phyloP scores from a whole-genome alignment of 1,284 basidiomycete species.

The Microbotryomycetes sp. region DNA sequence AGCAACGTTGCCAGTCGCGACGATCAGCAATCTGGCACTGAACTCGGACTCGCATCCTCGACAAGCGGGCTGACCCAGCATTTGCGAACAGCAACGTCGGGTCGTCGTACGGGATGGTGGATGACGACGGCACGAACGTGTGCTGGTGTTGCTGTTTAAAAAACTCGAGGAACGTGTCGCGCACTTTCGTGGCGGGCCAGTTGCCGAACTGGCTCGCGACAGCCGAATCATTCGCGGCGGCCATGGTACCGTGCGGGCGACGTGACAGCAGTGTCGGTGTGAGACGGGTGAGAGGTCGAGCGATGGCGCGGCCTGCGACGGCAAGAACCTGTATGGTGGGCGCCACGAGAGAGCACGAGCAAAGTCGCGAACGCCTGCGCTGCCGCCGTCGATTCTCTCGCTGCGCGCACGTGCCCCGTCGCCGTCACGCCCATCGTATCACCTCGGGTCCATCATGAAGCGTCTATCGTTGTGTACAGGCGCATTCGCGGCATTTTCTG shows the following conservation, averaged over 20 bases:
- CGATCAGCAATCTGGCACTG: background rate
- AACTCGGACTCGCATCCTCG: background rate
- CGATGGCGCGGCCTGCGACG: background rate
- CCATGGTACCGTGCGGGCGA: slow-evolving; percentile 1
- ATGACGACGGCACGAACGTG: slow-evolving; percentile 85
- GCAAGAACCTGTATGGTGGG: background rate
- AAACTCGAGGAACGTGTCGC: slow-evolving; percentile 68
- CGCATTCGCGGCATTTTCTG: too few relatives aligned
- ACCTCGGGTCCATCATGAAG: too few relatives aligned
- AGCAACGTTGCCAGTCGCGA: background rate
- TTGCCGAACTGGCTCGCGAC: slow-evolving; percentile 43
- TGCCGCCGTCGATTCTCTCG: background rate
- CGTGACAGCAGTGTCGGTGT: background rate
- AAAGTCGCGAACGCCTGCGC: background rate
- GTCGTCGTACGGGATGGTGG: slow-evolving; percentile 86
- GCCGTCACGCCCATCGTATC: background rate
- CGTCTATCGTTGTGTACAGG: too few relatives aligned
- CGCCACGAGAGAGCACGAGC: background rate
- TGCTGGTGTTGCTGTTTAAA: slow-evolving; percentile 68
- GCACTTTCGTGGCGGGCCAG: slow-evolving; percentile 63
- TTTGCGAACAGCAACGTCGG: slow-evolving; percentile 94
- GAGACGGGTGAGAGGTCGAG: background rate
- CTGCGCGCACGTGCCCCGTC: background rate
- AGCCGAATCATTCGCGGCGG: too few relatives aligned
- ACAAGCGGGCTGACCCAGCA: slow-evolving; percentile 49